Evolutionary conservation across 2,329 filamentous ascomycete genomes (phyloP).

Genomic region (Neofusicoccum ribis): DNA sequence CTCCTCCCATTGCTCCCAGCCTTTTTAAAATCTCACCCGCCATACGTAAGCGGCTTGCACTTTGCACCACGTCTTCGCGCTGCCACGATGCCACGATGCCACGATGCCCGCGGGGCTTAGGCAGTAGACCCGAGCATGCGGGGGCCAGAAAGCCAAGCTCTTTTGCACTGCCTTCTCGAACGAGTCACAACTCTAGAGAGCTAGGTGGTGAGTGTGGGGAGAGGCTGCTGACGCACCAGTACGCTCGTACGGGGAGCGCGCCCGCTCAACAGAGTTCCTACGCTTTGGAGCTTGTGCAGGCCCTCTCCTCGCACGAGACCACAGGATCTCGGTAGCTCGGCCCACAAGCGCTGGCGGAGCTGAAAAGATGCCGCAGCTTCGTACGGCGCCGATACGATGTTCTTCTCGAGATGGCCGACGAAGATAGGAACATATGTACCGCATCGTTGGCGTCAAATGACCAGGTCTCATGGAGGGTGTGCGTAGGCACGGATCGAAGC

Average conservation of each 20-base stretch:
- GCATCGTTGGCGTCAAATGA: background rate
- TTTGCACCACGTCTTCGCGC: background rate
- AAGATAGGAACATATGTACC: background rate
- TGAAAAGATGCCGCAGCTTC: background rate
- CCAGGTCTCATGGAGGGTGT: background rate
- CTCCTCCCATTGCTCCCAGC: background rate
- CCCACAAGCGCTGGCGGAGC: background rate
- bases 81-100: constrained; percentile 2
- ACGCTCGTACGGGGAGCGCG: background rate
- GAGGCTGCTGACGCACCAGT: background rate
- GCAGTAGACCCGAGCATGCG: background rate
- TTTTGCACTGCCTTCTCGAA: constrained; percentile 4
- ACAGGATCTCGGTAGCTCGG: background rate
- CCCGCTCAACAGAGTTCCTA: background rate
- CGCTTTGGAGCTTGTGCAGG: background rate
- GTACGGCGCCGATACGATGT: background rate
- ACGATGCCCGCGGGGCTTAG: background rate
- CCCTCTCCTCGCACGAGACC: constrained; percentile 1
- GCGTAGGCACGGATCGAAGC: constrained; percentile 2
- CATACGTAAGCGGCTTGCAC: constrained; percentile 4
- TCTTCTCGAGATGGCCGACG: background rate
- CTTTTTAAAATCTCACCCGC: constrained; percentile 1
- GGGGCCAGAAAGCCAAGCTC: background rate
- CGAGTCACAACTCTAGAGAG: background rate
- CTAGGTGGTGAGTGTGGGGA: background rate